Conservation (phyloP, 192 early-diverging fungal genomes). For the Tieghemiomyces parasiticus region DNA sequence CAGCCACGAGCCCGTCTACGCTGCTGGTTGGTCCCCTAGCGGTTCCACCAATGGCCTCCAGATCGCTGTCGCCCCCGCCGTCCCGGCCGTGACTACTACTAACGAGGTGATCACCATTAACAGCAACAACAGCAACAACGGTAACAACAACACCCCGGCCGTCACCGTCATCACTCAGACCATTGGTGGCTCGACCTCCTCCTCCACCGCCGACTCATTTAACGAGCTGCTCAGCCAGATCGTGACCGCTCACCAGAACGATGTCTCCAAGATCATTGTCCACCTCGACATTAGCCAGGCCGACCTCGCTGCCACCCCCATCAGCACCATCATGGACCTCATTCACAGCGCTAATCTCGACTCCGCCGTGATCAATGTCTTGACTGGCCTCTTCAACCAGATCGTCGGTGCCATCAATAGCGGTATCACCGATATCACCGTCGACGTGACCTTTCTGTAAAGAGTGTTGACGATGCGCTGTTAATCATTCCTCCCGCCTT, state of each 20-base stretch:
- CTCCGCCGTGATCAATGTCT: too few species aligned
- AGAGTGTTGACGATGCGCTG: too few species aligned
- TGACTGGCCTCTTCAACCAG: neutral
- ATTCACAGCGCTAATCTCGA: too few species aligned
- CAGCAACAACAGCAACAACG: neutral
- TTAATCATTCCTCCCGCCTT: too few species aligned
- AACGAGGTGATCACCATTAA: neutral
- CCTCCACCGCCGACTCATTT: neutral
- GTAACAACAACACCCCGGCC: neutral
- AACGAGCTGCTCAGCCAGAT: neutral
- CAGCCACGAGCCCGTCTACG: neutral
- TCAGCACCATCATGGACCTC: neutral
- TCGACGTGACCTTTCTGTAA: neutral
- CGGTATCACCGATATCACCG: neutral
- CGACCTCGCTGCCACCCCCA: neutral
- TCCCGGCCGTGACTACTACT: neutral
- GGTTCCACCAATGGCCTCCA: neutral
- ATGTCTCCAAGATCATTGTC: neutral
- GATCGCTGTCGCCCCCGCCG: neutral
- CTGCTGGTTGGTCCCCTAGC: neutral
- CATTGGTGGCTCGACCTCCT: neutral
- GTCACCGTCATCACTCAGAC: neutral
- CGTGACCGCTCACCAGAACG: neutral
- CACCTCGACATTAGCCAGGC: neutral
- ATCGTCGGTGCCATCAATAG: neutral